Evolutionary conservation across 495 filamentous ascomycete species (phyloP), one percentile per base, ranked within the genome.

Genomic region (Penicillium pancosmium): DNA sequence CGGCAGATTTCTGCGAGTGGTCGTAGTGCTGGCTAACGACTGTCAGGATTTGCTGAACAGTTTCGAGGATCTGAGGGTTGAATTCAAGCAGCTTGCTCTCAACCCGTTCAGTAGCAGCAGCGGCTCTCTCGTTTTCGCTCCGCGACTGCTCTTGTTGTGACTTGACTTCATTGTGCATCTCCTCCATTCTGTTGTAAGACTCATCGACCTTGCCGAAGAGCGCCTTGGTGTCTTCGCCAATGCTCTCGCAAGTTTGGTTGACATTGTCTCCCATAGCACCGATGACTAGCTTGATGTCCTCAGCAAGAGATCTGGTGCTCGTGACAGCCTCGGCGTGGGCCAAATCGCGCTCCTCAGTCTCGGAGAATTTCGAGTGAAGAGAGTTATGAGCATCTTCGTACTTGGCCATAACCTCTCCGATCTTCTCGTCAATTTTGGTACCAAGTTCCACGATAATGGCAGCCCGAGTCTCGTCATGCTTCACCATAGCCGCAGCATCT

Each of bases 1-100:
- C 76, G 1, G 77, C 67, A 11, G 82, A 77, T 33, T 77, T 73
- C 62, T 82, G 78, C 5, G 84, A 76, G 54, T 84, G 79, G 60
- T 94, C 88, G 67, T 87, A 95, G 63, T 97, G 92, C 68, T 93
- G 84, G 12, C 83, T 87, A 35, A 95, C 88, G 50, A 93, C 78
- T 16, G 80, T 73, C n/a, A 93, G 78, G n/a, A 96, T 86, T 64
- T 94, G 88, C 59, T 91, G 87, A 47, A 97, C 81, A 0, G 88
- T 84, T 31, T 92, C 86, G 31, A 96, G 78, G 52, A 96, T 88
- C 69, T 92, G 89, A 4, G 93, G 93, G 55, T 96, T 86, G 70
- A 88, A 90, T 68, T 96, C 91, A 6, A 82, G 80, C 10, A 93
- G 79, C 50, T 92, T 82, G 52, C 79, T 85, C 55, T 93, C 90